phyloP scores from a whole-genome alignment of 805 yeast genomes.

The Candida namnaoensis region DNA sequence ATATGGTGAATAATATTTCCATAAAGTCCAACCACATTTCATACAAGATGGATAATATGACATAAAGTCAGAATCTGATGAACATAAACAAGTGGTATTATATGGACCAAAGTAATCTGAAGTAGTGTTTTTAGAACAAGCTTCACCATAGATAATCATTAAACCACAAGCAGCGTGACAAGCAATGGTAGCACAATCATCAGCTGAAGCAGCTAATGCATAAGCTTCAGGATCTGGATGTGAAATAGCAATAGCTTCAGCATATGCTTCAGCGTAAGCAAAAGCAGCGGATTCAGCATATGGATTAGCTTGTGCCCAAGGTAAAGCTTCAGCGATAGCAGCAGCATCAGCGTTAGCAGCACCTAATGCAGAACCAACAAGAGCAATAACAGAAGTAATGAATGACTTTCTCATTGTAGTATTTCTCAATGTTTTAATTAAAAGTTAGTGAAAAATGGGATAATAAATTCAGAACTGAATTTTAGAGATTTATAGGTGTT shows the following conservation, averaged over 20 bases:
- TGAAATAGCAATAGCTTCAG: conserved; percentile 1
- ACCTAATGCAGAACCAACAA: neutral
- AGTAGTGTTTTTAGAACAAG: conserved; percentile 14
- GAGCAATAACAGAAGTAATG: too few species aligned
- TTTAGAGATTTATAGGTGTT: too few species aligned
- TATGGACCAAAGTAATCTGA: conserved; percentile 4
- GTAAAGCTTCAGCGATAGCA: neutral
- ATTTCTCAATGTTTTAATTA: too few species aligned
- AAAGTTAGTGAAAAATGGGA: too few species aligned
- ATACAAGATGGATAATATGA: conserved; percentile 14
- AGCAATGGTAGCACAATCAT: conserved; percentile 12
- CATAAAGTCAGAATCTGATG: conserved; percentile 6
- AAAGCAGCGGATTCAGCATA: neutral
- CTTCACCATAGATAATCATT: conserved; percentile 18
- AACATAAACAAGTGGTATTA: conserved; percentile 8
- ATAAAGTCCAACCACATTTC: conserved; percentile 26
- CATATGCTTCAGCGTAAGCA: conserved; percentile 1
- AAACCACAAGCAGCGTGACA: conserved; percentile 22
- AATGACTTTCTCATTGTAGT: too few species aligned
- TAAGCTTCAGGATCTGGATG: conserved; percentile 9
- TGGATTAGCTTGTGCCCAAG: neutral
- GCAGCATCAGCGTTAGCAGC: neutral
- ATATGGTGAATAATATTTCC: conserved; percentile 17
- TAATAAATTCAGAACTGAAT: too few species aligned
- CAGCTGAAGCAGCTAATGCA: conserved; percentile 12